Base-by-base conservation (phyloP, 352 stramenopile genomes). In the Pythium guiyangense region DNA sequence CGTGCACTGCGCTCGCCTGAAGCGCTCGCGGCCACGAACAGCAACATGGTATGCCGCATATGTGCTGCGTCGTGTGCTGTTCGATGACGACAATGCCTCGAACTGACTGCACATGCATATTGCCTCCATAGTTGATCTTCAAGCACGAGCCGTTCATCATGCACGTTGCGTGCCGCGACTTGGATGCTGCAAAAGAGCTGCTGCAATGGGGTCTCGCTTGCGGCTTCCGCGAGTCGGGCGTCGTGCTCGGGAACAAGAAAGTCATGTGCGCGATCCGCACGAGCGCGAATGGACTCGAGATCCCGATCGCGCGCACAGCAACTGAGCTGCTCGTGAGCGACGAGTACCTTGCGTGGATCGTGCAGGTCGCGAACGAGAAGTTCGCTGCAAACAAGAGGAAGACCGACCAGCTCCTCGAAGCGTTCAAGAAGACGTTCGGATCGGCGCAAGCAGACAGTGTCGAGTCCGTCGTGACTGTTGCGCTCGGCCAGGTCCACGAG, bases 61-160 rank as follows among this genome's bases (percentile, higher is more conserved):
- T 2, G 31, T 34, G 18, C 4, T 42, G 39, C 42, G 6, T 15
- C 52, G 29, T 14, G 26, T 47, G 45, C 8, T 4, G 25, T 9
- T 56, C 22, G 18, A 4, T 42, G 4, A 43, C 42, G 14, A 45
- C 14, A 37, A 10, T 20, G 39, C 39, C 14, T 4, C 39, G 15
- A 45, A 22, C 3, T 37, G 40, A 29, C 14, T 45, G n/a, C 18
- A 10, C 48, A 27, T 22, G 29, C 20, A 4, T 6, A 29, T 11
- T 51, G 37, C 18, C 15, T 14, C 52, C 9, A 12, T 26, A 87
- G 69, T 67, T 93, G 61, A 78, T 94, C 42, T 89, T 97, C 65
- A 96, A 97, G 65, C 77, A 93, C 58, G 90, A 97, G 48, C 89
- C 89, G 52, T 95, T 97, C 60, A 95, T 97, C 55, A 90, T 97